Percentiles rank a stretch among this genome's conserved stretches.
Evolutionary conservation across 306 rosid species (phyloP).

Genomic region (Medicago arabica): DNA sequence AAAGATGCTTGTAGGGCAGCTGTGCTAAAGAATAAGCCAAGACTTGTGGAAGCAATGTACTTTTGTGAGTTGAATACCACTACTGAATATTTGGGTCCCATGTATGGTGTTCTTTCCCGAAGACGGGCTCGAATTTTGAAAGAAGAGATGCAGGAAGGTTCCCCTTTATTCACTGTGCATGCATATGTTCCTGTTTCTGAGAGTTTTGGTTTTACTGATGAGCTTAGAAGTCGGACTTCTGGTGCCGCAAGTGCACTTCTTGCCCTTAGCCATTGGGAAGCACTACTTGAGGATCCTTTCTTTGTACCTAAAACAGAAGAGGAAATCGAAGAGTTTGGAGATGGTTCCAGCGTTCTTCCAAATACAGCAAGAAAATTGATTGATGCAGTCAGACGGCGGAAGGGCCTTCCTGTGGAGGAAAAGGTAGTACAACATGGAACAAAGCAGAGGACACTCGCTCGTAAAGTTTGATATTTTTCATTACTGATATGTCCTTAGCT

Average conservation of each 20-base stretch:
- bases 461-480: conserved; percentile 65
- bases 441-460: conserved; percentile 90
- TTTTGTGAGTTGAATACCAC: conserved; percentile 84
- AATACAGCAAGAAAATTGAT: conserved; percentile 91
- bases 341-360: conserved; percentile 92
- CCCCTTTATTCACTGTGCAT: conserved; percentile 90
- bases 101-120: conserved; percentile 91
- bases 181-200: conserved; percentile 90
- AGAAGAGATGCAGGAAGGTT: conserved; percentile 97
- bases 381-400: conserved; percentile 70
- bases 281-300: conserved; percentile 85
- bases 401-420: conserved; percentile 92
- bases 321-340: conserved; percentile 93
- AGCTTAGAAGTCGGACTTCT: conserved; percentile 83
- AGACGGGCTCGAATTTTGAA: conserved; percentile 79
- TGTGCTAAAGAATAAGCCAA: conserved; percentile 77
- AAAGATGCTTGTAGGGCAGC: conserved; percentile 90
- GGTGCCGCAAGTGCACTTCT: conserved; percentile 90
- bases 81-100: conserved; percentile 76
- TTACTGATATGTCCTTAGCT: conserved; percentile 32
- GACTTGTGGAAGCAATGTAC: conserved; percentile 96
- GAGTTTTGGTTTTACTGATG: conserved; percentile 92
- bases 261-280: conserved; percentile 95
- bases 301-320: conserved; percentile 92
- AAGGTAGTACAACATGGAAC: conserved; percentile 92